phyloP scores from a whole-genome alignment of 164 flowering plant species.

The Nymphaea thermarum region DNA sequence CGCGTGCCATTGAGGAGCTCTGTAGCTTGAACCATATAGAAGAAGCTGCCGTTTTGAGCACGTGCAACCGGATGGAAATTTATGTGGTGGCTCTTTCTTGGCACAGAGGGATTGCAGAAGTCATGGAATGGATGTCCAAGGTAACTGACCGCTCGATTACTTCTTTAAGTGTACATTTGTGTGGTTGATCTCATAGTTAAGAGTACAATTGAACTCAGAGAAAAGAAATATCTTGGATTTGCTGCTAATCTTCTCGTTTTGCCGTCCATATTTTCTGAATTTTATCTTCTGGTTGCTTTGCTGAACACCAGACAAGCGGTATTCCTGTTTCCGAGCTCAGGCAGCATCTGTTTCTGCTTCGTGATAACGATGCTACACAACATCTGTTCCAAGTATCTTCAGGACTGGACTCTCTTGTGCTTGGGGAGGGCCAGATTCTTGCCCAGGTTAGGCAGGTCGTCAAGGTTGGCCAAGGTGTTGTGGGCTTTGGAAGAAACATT shows the following conservation, averaged over 20 bases:
- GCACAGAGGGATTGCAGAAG: conserved; percentile 90
- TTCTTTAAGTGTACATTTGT: too few species aligned
- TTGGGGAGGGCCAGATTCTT: conserved; percentile 92
- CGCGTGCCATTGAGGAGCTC: conserved; percentile 78
- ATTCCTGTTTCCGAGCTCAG: conserved; percentile 68
- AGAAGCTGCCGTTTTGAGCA: conserved; percentile 96
- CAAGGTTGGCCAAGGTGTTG: conserved; percentile 76
- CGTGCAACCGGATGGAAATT: conserved; percentile 93
- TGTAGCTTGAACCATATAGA: conserved; percentile 81
- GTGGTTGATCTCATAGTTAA: too few species aligned
- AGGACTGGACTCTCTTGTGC: conserved; percentile 84
- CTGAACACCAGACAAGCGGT: conserved; percentile 68
- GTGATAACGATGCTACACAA: conserved; percentile 74
- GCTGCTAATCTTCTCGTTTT: too few species aligned
- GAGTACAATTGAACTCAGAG: too few species aligned
- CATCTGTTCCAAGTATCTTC: conserved; percentile 91
- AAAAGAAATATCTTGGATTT: too few species aligned
- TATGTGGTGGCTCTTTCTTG: conserved; percentile 87
- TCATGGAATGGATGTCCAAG: conserved; percentile 98
- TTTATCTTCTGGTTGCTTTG: not conserved
- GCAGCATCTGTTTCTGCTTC: conserved; percentile 65
- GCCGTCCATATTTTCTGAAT: too few species aligned
- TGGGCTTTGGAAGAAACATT: conserved; percentile 79
- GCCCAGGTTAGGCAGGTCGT: conserved; percentile 93
- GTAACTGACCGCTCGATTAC: conserved; percentile 13